phyloP scores from a whole-genome alignment of 2,329 filamentous ascomycete species.

The Claviceps lovelessii region DNA sequence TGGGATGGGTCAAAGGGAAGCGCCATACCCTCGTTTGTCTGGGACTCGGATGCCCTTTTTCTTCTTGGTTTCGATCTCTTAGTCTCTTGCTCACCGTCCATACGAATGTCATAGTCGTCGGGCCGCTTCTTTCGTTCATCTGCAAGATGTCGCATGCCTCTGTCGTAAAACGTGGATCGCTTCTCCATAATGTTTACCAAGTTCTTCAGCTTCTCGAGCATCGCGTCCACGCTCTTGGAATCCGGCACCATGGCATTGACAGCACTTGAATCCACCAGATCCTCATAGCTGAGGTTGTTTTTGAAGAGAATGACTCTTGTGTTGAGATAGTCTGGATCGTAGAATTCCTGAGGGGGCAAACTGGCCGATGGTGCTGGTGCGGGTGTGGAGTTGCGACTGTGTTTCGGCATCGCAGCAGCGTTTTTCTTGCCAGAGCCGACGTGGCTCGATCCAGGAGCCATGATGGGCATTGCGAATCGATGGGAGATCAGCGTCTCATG shows the following conservation, averaged over 20 bases:
- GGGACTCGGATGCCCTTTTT: slow-evolving; percentile 53
- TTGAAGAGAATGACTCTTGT: slow-evolving; percentile 45
- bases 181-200: slow-evolving; percentile 54
- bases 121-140: slow-evolving; percentile 48
- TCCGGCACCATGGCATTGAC: slow-evolving; percentile 45
- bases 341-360: slow-evolving; percentile 39
- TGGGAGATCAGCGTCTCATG: slow-evolving; percentile 2
- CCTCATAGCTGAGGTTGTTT: slow-evolving; percentile 47
- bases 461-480: slow-evolving; percentile 14
- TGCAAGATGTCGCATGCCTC: slow-evolving; percentile 57
- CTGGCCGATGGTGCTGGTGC: slow-evolving; percentile 29
- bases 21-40: slow-evolving; percentile 19
- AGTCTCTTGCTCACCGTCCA: slow-evolving; percentile 32
- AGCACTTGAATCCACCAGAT: slow-evolving; percentile 50
- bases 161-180: slow-evolving; percentile 53
- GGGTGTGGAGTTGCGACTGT: slow-evolving; percentile 69
- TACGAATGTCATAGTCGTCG: slow-evolving; percentile 38
- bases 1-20: not conserved
- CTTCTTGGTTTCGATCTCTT: slow-evolving; percentile 61
- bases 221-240: slow-evolving; percentile 47
- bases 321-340: slow-evolving; percentile 52
- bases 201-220: slow-evolving; percentile 48
- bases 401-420: slow-evolving; percentile 46
- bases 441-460: slow-evolving; percentile 45
- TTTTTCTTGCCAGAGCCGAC: slow-evolving; percentile 53